These are phyloP conservation scores for Podospora pseudopauciseta DNA, from an alignment of 495 filamentous ascomycete genomes.

Conservation along the genomic window DNA sequence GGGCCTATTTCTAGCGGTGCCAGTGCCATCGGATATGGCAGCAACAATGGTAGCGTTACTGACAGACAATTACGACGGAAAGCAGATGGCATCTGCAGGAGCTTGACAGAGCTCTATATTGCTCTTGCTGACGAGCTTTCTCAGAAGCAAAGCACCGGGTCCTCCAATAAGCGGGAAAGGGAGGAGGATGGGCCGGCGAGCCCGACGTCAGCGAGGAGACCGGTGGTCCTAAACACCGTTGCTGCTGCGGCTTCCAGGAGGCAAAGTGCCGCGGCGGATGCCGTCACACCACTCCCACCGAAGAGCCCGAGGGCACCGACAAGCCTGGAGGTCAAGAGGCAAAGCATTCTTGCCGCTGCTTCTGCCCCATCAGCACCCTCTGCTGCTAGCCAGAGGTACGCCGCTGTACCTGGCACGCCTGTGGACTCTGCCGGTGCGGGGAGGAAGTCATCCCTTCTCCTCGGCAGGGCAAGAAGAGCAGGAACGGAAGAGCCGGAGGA, in stretches of 20 bases:
- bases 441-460: constrained; percentile 46
- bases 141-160: constrained; percentile 24
- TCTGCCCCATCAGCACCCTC: constrained; percentile 20
- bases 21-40: constrained; percentile 58
- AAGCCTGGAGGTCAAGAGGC: constrained; percentile 69
- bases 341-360: constrained; percentile 48
- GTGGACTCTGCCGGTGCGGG: constrained; percentile 31
- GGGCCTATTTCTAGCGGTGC: constrained; percentile 58
- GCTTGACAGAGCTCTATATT: constrained; percentile 86
- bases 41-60: constrained; percentile 45
- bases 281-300: constrained; percentile 32
- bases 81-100: constrained; percentile 87
- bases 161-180: neutral
- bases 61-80: constrained; percentile 85
- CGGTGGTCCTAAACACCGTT: constrained; percentile 17
- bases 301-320: constrained; percentile 61
- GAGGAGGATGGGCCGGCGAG: constrained; percentile 32
- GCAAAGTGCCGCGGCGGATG: constrained; percentile 35
- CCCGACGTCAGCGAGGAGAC: constrained; percentile 34
- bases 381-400: constrained; percentile 39
- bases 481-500: constrained; percentile 48
- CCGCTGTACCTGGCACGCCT: constrained; percentile 30
- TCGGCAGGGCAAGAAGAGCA: constrained; percentile 40
- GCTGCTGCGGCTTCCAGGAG: constrained; percentile 37
- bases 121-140: constrained; percentile 63